These are phyloP conservation scores for Colletotrichum sansevieriae DNA, from an alignment of 2,329 filamentous ascomycete species.

Conservation along the genomic window DNA sequence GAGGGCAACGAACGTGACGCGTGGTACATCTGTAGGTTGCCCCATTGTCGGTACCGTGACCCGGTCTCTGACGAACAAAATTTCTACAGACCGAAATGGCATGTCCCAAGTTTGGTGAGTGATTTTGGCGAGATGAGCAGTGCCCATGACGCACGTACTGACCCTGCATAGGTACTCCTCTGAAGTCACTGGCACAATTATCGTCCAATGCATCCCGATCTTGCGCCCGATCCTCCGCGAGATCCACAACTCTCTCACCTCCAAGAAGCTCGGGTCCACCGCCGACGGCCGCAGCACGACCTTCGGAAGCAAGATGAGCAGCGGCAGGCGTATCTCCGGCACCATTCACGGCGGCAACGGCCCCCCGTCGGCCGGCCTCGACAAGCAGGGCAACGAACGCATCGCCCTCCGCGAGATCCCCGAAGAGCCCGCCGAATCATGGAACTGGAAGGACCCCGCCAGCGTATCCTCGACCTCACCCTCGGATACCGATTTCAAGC, in stretches of 20 bases:
- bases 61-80: constrained; percentile 13
- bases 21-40: constrained; percentile 59
- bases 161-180: constrained; percentile 56
- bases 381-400: constrained; percentile 35
- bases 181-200: constrained; percentile 66
- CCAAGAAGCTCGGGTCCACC: constrained; percentile 39
- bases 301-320: constrained; percentile 38
- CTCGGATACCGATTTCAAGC: constrained; percentile 25
- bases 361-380: constrained; percentile 18
- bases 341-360: constrained; percentile 14
- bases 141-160: constrained; percentile 1
- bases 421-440: constrained; percentile 30
- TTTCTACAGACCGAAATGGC: constrained; percentile 54
- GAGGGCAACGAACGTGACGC: constrained; percentile 59
- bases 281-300: constrained; percentile 32
- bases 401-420: constrained; percentile 42
- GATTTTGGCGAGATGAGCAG: constrained; percentile 1
- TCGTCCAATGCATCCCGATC: constrained; percentile 67
- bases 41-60: neutral
- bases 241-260: constrained; percentile 41
- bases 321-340: constrained; percentile 32
- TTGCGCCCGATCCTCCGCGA: constrained; percentile 59
- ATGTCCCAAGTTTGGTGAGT: constrained; percentile 59
- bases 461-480: constrained; percentile 12
- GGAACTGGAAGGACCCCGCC: constrained; percentile 16